Percentiles rank a stretch among this genome's conserved stretches.
phyloP scores from a whole-genome alignment of 2,329 filamentous ascomycete genomes.

The Aspergillus candidus region DNA sequence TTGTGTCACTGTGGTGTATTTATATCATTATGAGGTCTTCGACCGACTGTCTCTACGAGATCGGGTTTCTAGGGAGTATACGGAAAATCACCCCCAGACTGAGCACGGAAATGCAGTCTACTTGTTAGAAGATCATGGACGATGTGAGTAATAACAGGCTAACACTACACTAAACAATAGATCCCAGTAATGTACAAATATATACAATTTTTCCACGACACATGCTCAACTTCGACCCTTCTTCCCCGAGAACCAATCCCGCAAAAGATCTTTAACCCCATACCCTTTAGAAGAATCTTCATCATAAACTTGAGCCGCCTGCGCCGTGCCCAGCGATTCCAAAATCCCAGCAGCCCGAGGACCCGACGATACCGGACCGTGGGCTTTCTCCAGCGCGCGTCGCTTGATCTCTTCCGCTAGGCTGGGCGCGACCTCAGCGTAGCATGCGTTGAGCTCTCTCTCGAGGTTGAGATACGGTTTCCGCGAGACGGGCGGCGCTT shows the following conservation, averaged over 20 bases:
- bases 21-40: too few relatives aligned
- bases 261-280: constrained; percentile 85
- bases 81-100: too few relatives aligned
- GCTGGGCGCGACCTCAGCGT: constrained; percentile 74
- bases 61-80: too few relatives aligned
- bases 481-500: constrained; percentile 86
- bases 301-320: constrained; percentile 61
- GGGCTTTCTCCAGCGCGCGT: constrained; percentile 51
- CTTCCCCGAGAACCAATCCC: constrained; percentile 59
- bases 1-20: too few relatives aligned
- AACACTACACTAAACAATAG: constrained; percentile 5
- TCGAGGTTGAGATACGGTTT: constrained; percentile 85
- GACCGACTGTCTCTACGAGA: too few relatives aligned
- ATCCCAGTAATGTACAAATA: constrained; percentile 2
- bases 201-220: constrained; percentile 1
- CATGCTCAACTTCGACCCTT: constrained; percentile 6
- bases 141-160: too few relatives aligned
- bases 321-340: constrained; percentile 50
- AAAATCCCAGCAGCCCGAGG: constrained; percentile 49
- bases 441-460: constrained; percentile 75
- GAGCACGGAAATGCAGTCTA: too few relatives aligned
- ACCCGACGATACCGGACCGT: constrained; percentile 26
- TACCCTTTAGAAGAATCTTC: constrained; percentile 65
- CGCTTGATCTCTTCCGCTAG: constrained; percentile 67
- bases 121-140: too few relatives aligned